Conservation (phyloP, 768 basidiomycete genomes). For the Saitozyma sp. region DNA sequence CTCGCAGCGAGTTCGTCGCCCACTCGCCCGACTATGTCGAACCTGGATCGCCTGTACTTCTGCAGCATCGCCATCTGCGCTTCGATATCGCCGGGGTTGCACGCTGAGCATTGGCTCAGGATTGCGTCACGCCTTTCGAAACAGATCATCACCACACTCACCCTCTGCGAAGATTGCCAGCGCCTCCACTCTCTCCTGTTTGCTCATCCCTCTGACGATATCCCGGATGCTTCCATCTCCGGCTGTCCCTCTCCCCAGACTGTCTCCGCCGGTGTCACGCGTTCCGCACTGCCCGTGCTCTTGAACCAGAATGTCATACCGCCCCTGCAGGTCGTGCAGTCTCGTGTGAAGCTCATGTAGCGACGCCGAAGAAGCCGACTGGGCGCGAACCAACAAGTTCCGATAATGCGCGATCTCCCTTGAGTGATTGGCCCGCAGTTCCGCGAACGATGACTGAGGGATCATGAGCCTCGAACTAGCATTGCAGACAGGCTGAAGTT, state of each 20-base stretch:
- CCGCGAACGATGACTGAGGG: constrained; percentile 13
- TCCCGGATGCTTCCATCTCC: constrained; percentile 3
- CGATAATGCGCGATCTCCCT: constrained; percentile 27
- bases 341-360: constrained; percentile 25
- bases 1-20: constrained; percentile 66
- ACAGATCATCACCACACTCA: constrained; percentile 8
- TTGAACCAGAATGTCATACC: constrained; percentile 9
- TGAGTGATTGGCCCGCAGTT: constrained; percentile 10
- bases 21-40: constrained; percentile 75
- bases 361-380: constrained; percentile 25
- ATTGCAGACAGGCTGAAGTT: neutral
- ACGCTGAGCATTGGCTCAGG: constrained; percentile 56
- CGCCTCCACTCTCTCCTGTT: constrained; percentile 22
- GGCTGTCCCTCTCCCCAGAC: neutral
- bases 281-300: constrained; percentile 11
- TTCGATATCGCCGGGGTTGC: constrained; percentile 79
- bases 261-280: too few relatives aligned
- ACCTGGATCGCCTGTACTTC: constrained; percentile 77
- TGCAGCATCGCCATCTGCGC: constrained; percentile 80
- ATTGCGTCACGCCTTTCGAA: too few relatives aligned
- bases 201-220: constrained; percentile 11
- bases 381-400: constrained; percentile 27
- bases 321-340: constrained; percentile 17
- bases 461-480: neutral
- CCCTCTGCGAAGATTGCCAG: constrained; percentile 28